Percentiles rank a stretch among this genome's conserved stretches.
Conservation (phyloP, 345 rosid genomes). For the Eucalyptus dawsonii region DNA sequence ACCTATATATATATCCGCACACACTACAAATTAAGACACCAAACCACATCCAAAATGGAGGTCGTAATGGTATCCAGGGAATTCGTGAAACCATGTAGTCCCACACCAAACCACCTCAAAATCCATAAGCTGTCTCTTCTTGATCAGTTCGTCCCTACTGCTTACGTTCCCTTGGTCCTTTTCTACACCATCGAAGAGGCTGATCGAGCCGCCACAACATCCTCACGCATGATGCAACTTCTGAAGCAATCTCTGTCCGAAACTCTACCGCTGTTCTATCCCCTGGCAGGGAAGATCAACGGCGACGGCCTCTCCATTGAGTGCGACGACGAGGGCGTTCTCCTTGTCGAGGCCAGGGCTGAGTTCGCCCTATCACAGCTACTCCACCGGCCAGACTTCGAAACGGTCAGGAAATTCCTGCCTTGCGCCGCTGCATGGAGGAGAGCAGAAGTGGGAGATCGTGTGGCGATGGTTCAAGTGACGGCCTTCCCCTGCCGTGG, state of each 20-base stretch:
- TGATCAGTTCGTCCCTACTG: slow-evolving; percentile 19
- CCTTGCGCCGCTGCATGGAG: neutral
- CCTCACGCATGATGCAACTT: neutral
- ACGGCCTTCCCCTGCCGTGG: neutral
- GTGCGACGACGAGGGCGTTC: slow-evolving; percentile 10
- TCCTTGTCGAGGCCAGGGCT: slow-evolving; percentile 6
- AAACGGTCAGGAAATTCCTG: neutral
- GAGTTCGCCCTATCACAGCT: neutral
- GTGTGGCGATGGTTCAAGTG: neutral
- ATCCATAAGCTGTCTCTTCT: slow-evolving; percentile 18
- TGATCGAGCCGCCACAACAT: neutral
- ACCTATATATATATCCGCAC: too few species aligned
- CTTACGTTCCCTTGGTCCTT: slow-evolving; percentile 11
- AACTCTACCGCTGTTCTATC: slow-evolving; percentile 15
- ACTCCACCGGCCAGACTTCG: neutral
- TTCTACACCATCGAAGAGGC: slow-evolving; percentile 1
- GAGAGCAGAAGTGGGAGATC: neutral
- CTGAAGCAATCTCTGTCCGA: slow-evolving; percentile 19
- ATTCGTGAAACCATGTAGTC: slow-evolving; percentile 24
- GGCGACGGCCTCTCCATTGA: slow-evolving; percentile 5
- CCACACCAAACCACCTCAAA: slow-evolving; percentile 17
- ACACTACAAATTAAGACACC: neutral
- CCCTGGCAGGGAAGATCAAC: slow-evolving; percentile 11
- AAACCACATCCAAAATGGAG: slow-evolving; percentile 7
- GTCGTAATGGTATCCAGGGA: slow-evolving; percentile 10